Base-by-base conservation (phyloP, 352 stramenopile species). In the Pythium insidiosum region DNA sequence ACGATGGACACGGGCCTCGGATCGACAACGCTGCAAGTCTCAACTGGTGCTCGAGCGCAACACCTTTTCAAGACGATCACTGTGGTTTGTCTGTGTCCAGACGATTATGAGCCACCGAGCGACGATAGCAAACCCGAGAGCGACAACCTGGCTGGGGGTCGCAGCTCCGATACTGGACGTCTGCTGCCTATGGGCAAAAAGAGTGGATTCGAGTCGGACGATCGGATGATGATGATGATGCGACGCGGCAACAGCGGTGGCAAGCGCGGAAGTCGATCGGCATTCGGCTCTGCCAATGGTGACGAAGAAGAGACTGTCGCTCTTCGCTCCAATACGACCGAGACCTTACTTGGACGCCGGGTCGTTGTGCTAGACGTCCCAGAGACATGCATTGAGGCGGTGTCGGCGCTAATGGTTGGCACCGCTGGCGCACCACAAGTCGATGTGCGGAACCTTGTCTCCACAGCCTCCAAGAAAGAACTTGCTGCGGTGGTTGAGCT, bases 61-160 rank as follows among this genome's bases (percentile, higher is more conserved):
- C 59, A 58, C 4, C 56, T 85, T n/a, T 87, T 86, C 51, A 86
- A 86, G 61, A 79, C 65, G 2, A 73, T 90, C 47, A 84, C 77
- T 16, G 63, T 90, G 7, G 26, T 88, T 18, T 84, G 74, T 50
- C 51, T 88, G 0, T 90, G 77, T 13, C 61, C 70, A 1, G 68
- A 86, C 13, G 57, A 77, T 33, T 90, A 87, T 43, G 50, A 71
- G 26, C 68, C 72, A 18, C 74, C 77, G 13, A 66, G 16, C 42
- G 5, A 20, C 49, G 56, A 13, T 15, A 15, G 28, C 9, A 9
- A 33, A 33, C 28, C 15, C 28, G 15, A 33, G 9, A 33, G 28
- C 28, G 28, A 33, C 28, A 15, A 33, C 28, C 28, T 9, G 15
- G 9, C 9, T 15, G 28, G 28, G 9, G 9, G 15, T 13, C 28